These are phyloP conservation scores for Metarhizium robertsii DNA, from an alignment of 2,329 filamentous ascomycete genomes.

Conservation along the genomic window DNA sequence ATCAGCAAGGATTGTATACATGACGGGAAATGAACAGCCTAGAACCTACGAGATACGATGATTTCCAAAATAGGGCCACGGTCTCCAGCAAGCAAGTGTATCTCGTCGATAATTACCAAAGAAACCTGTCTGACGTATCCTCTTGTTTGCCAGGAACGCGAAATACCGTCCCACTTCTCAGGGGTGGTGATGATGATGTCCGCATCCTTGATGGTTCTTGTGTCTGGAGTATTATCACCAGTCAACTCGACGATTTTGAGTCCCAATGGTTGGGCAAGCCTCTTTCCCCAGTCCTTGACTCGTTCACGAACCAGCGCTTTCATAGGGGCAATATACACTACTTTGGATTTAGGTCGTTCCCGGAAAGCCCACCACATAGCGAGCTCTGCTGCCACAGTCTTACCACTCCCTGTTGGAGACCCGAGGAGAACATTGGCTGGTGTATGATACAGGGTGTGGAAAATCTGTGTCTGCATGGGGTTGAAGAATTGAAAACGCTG, in stretches of 20 bases:
- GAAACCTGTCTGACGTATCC: constrained; percentile 92
- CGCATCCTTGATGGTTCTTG: constrained; percentile 85
- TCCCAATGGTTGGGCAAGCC: constrained; percentile 74
- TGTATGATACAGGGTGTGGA: constrained; percentile 93
- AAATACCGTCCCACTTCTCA: constrained; percentile 99
- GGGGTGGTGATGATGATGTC: constrained; percentile 98
- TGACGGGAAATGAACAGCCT: neutral
- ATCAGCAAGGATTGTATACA: neutral
- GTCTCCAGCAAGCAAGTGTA: constrained; percentile 92
- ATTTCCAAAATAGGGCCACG: constrained; percentile 97
- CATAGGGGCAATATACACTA: constrained; percentile 99
- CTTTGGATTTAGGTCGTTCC: constrained; percentile 88
- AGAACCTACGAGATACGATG: constrained; percentile 59
- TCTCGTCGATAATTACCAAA: constrained; percentile 96
- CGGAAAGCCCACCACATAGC: constrained; percentile 99
- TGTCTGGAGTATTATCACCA: constrained; percentile 94
- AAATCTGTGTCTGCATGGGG: constrained; percentile 98
- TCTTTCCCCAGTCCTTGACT: constrained; percentile 86
- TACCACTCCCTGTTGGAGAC: constrained; percentile 93
- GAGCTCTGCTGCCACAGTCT: constrained; percentile 90
- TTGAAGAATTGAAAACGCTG: constrained; percentile 95
- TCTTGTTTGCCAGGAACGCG: constrained; percentile 95
- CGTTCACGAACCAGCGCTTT: constrained; percentile 94
- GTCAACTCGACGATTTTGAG: constrained; percentile 91
- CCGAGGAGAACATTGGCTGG: constrained; percentile 85